A percentile compares a stretch with the other conserved stretches of the same genome.
Conservation (phyloP, 1,284 basidiomycete genomes). For the Meira miltonrushii region DNA sequence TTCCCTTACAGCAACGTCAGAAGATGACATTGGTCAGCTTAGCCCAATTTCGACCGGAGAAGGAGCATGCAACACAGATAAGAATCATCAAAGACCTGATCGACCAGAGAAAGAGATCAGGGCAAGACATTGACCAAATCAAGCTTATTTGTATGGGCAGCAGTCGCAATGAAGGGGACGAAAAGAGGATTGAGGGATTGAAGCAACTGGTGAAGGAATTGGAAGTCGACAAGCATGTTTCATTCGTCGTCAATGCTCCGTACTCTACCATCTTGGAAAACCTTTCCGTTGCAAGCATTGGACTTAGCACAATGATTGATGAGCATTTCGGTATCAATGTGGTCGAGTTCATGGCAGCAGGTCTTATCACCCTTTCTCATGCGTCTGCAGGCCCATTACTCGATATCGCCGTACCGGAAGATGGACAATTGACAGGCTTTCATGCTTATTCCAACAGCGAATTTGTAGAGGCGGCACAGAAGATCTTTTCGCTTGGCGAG, state of each 20-base stretch:
- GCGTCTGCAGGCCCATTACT: slow-evolving; percentile 84
- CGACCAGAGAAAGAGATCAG: slow-evolving; percentile 27
- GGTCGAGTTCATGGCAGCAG: slow-evolving; percentile 93
- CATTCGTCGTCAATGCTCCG: slow-evolving; percentile 77
- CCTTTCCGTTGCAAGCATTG: slow-evolving; percentile 71
- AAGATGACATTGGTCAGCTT: slow-evolving; percentile 54
- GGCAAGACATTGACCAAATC: not conserved
- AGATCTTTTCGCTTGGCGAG: slow-evolving; percentile 62
- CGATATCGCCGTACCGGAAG: slow-evolving; percentile 80
- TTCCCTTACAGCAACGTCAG: slow-evolving; percentile 59
- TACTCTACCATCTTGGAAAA: slow-evolving; percentile 67
- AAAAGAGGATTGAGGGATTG: slow-evolving; percentile 64
- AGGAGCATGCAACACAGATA: slow-evolving; percentile 82
- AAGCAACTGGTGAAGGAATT: slow-evolving; percentile 63
- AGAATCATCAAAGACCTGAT: slow-evolving; percentile 65
- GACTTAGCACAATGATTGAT: slow-evolving; percentile 94
- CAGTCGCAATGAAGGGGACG: slow-evolving; percentile 71
- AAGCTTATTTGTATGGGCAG: slow-evolving; percentile 70
- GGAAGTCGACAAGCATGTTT: slow-evolving; percentile 60
- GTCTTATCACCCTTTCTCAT: slow-evolving; percentile 84
- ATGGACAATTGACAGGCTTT: slow-evolving; percentile 70
- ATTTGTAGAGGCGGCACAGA: slow-evolving; percentile 68
- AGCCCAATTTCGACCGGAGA: slow-evolving; percentile 79
- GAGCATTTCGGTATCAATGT: slow-evolving; percentile 99
- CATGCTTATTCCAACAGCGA: slow-evolving; percentile 68